Evolutionary conservation across 257 asterid genomes (phyloP), one percentile per base, ranked within the genome.

Genomic region (Jacaranda mimosifolia): DNA sequence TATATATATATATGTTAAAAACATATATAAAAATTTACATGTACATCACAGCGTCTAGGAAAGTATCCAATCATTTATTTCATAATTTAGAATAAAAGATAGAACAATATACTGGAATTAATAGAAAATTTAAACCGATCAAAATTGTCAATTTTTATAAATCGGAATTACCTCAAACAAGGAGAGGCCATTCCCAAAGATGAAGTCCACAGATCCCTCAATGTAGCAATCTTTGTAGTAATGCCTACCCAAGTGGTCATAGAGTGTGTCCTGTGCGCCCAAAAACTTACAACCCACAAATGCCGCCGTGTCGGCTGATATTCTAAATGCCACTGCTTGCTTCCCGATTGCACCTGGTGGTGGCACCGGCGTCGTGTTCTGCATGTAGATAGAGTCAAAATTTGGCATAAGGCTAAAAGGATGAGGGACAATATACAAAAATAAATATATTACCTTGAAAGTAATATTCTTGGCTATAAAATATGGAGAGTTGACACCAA

Each of bases 221-320:
- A 94, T 89, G 78, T 91, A 94, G 81, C 98, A 94, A 45, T 91
- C 97, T 73, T 88, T 92, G 83, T 91, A 94, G 82, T 94, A 94
- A 79, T 94, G 98, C 74, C 98, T 85, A 0, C 97, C 98, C 9
- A 85, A 6, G 70, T 94, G 98, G 72, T 94, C 97, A 69, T 92
- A 94, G 13, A 92, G 83, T 7, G 98, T 94, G 82, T 94, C 97
- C 69, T 94, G 98, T 11, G 97, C 98, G 5, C 98, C 98, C 86
- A 94, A 65, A 74, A 94, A 94, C 81, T 73, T 94, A 62, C 98
- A 94, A 0, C 97, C 96, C 7, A 88, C 48, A 36, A 94, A 89
- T 3, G 90, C 83, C 8, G 92, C 98, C 14, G 96, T 92, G 75
- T 94, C 98, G 10, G 90, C 98, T 32, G 97, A 94, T 89, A 94